Conservation (phyloP, 202 grass and related monocot species). For the Panicum virgatum region DNA sequence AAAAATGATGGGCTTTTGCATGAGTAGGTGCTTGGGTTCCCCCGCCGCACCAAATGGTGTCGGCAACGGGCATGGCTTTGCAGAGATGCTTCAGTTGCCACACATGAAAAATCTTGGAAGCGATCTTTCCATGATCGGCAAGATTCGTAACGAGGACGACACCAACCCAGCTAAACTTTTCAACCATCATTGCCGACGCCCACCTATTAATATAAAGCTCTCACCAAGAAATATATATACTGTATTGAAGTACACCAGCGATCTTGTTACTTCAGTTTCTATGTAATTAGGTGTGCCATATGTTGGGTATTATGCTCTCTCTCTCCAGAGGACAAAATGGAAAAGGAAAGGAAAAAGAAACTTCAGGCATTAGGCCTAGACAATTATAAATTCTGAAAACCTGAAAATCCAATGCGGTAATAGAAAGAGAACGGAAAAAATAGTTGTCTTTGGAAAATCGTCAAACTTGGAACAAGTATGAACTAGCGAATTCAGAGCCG, state of each 20-base stretch:
- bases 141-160: slow-evolving; percentile 59
- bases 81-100: slow-evolving; percentile 61
- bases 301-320: not conserved
- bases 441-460: not conserved
- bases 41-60: slow-evolving; percentile 42
- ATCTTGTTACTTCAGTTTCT: not conserved
- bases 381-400: not conserved
- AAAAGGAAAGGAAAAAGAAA: not conserved
- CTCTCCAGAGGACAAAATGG: not conserved
- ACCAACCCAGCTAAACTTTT: slow-evolving; percentile 39
- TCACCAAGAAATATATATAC: slow-evolving; percentile 26
- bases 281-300: slow-evolving; percentile 1
- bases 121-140: slow-evolving; percentile 79
- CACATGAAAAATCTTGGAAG: slow-evolving; percentile 56
- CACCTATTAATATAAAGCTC: slow-evolving; percentile 7
- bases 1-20: slow-evolving; percentile 19
- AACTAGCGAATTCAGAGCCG: no score
- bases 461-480: not conserved
- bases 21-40: slow-evolving; percentile 40
- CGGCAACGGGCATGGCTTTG: slow-evolving; percentile 46
- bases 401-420: not conserved
- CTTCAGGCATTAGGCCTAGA: not conserved
- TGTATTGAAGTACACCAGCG: not conserved
- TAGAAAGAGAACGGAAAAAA: not conserved
- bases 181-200: slow-evolving; percentile 40